phyloP scores from a whole-genome alignment of 75 land plant species.

The Pseudotsuga menziesii region DNA sequence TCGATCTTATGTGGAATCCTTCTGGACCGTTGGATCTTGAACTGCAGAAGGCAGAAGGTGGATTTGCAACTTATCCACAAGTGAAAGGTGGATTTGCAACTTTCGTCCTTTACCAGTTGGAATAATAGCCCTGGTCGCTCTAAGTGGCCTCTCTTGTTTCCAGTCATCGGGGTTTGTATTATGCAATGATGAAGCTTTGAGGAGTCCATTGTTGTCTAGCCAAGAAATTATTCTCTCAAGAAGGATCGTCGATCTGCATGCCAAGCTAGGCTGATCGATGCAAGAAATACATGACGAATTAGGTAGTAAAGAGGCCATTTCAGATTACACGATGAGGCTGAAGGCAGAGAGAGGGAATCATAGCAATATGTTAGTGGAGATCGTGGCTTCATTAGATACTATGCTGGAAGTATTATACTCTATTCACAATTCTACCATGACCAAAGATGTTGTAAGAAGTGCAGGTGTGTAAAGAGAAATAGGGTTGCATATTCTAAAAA shows the following conservation, averaged over 20 bases:
- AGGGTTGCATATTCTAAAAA: too few relatives aligned
- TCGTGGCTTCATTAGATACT: not conserved
- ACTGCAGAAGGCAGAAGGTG: too few relatives aligned
- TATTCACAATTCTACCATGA: not conserved
- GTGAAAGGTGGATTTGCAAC: too few relatives aligned
- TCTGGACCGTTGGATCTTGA: too few relatives aligned
- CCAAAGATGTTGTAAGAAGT: not conserved
- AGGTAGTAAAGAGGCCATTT: not conserved
- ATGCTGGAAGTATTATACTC: slow-evolving; percentile 1
- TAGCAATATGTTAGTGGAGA: not conserved
- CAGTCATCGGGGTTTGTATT: not conserved
- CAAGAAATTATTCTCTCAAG: not conserved
- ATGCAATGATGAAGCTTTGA: not conserved
- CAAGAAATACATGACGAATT: not conserved
- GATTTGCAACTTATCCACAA: too few relatives aligned
- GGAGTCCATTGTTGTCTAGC: not conserved
- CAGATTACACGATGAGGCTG: not conserved
- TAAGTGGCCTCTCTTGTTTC: slow-evolving; percentile 1
- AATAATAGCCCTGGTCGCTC: not conserved
- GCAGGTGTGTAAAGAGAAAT: not conserved
- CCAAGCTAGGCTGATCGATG: not conserved
- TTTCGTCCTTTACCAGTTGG: not conserved
- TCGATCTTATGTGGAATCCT: too few relatives aligned
- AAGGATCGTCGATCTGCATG: not conserved
- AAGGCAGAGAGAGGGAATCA: slow-evolving; percentile 1